phyloP scores from a whole-genome alignment of 2,329 filamentous ascomycete species.

The Ceratocystis harringtonii region DNA sequence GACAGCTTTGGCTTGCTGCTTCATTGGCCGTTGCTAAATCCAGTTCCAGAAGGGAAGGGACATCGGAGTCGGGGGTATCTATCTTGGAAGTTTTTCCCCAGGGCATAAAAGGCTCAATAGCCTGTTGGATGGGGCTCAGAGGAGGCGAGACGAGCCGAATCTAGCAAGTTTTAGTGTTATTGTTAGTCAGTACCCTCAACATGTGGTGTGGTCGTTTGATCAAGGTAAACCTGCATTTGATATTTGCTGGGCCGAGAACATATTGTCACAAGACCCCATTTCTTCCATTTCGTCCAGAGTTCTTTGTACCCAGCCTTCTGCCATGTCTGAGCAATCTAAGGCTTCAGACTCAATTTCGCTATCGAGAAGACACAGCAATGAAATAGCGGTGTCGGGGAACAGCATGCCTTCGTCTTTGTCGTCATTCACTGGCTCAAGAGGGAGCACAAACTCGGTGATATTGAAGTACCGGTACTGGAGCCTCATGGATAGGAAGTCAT shows the following conservation, averaged over 20 bases:
- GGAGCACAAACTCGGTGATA: background rate
- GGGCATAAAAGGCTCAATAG: conserved; percentile 8
- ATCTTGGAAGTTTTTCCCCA: conserved; percentile 11
- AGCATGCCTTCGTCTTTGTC: conserved; percentile 12
- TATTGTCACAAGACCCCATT: background rate
- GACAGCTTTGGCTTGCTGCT: background rate
- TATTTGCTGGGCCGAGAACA: background rate
- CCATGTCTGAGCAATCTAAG: background rate
- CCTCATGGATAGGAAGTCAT: background rate
- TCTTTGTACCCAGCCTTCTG: background rate
- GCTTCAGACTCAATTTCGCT: conserved; percentile 10
- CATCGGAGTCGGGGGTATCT: conserved; percentile 11
- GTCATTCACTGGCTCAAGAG: conserved; percentile 12
- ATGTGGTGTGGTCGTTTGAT: background rate
- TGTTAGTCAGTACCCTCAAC: background rate
- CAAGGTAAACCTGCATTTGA: background rate
- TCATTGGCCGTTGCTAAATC: conserved; percentile 9
- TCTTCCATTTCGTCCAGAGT: background rate
- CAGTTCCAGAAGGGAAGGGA: conserved; percentile 9
- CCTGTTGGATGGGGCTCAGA: conserved; percentile 4
- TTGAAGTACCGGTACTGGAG: conserved; percentile 5
- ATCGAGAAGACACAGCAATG: conserved; percentile 7
- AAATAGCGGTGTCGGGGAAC: conserved; percentile 6
- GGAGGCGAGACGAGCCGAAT: conserved; percentile 12
- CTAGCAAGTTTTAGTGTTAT: background rate